A percentile compares a stretch with the other conserved stretches of the same genome.
phyloP scores from a whole-genome alignment of 2,329 filamentous ascomycete genomes.

The Colletotrichum euphorbiae region DNA sequence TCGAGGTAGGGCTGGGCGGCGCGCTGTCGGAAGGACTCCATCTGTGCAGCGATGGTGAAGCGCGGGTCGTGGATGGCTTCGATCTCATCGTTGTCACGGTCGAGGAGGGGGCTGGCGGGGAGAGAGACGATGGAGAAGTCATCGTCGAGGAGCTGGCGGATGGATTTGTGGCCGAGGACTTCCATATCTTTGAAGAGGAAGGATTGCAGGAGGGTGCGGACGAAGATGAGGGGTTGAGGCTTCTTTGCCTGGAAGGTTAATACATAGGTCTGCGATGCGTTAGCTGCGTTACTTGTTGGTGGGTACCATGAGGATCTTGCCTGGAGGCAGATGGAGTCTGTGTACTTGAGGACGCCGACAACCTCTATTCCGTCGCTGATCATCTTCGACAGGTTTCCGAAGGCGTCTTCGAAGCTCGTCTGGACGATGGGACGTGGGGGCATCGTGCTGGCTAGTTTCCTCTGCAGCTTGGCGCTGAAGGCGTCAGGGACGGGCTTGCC shows the following conservation, averaged over 20 bases:
- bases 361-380: constrained; percentile 79
- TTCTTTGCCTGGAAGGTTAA: constrained; percentile 80
- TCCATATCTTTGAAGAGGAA: constrained; percentile 80
- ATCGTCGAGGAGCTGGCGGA: constrained; percentile 81
- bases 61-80: constrained; percentile 80
- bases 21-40: constrained; percentile 75
- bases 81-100: constrained; percentile 79
- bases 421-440: constrained; percentile 91
- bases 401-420: constrained; percentile 77
- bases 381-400: constrained; percentile 75
- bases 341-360: constrained; percentile 74
- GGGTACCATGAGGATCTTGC: constrained; percentile 53
- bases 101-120: constrained; percentile 76
- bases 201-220: constrained; percentile 82
- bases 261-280: constrained; percentile 72
- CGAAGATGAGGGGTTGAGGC: constrained; percentile 85
- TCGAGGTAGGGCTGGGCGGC: constrained; percentile 82
- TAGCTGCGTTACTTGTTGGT: neutral
- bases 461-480: constrained; percentile 90
- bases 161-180: constrained; percentile 74
- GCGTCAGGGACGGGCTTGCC: constrained; percentile 77
- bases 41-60: constrained; percentile 76
- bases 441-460: constrained; percentile 92
- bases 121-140: constrained; percentile 84
- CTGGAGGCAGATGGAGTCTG: constrained; percentile 75